Percentiles rank a stretch among this genome's conserved stretches.
phyloP scores from a whole-genome alignment of 768 basidiomycete species.

The Boletus pseudopeckii region DNA sequence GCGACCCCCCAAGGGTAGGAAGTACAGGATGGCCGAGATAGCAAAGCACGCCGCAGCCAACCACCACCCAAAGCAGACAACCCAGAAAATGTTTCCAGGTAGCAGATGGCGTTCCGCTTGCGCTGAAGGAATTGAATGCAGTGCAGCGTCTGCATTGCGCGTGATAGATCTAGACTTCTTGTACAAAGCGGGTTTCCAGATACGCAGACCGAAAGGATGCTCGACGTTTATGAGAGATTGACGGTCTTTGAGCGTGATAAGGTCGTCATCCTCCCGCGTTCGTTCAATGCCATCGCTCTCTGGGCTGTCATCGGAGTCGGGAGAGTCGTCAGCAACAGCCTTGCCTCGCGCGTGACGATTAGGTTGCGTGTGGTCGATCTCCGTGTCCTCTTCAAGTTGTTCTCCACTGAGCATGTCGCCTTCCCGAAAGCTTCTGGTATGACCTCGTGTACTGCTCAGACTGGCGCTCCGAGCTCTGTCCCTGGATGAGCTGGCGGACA shows the following conservation, averaged over 20 bases:
- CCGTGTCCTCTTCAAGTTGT: slow-evolving; percentile 48
- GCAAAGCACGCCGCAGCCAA: slow-evolving; percentile 68
- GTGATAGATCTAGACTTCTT: slow-evolving; percentile 97
- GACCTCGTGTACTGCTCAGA: slow-evolving; percentile 53
- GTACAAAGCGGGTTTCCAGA: slow-evolving; percentile 99
- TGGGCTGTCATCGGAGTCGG: slow-evolving; percentile 39
- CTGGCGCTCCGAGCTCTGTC: slow-evolving; percentile 59
- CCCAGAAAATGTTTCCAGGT: slow-evolving; percentile 95
- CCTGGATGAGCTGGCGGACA: slow-evolving; percentile 50
- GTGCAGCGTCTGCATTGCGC: slow-evolving; percentile 90
- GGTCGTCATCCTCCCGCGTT: slow-evolving; percentile 61
- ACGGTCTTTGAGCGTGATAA: slow-evolving; percentile 88
- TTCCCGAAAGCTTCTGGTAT: slow-evolving; percentile 44
- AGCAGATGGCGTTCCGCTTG: slow-evolving; percentile 91
- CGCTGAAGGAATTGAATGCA: slow-evolving; percentile 89
- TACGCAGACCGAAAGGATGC: slow-evolving; percentile 97
- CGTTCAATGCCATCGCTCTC: slow-evolving; percentile 30
- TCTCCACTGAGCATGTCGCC: slow-evolving; percentile 47
- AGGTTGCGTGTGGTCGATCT: slow-evolving; percentile 27
- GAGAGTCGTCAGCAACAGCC: slow-evolving; percentile 40
- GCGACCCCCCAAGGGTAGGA: slow-evolving; percentile 77
- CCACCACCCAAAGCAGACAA: slow-evolving; percentile 91
- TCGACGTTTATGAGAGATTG: slow-evolving; percentile 99
- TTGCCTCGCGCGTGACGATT: slow-evolving; percentile 36
- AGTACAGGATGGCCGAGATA: slow-evolving; percentile 62